phyloP scores from a whole-genome alignment of 1,139 yeast species.

The Sugiyamaella grinbergsii region DNA sequence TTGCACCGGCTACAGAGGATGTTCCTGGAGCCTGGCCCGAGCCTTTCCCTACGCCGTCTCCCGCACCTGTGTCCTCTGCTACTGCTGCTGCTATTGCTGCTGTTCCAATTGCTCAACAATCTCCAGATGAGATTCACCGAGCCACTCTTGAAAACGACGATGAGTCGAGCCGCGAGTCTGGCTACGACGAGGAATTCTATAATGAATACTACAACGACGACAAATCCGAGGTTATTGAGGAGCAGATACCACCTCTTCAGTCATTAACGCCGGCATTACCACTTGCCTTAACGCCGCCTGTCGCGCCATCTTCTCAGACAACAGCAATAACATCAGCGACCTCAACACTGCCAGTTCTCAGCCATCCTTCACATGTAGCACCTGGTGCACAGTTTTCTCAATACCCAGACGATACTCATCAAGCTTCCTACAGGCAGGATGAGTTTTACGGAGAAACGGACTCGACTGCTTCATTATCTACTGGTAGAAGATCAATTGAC shows the following conservation, averaged over 20 bases:
- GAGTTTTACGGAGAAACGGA: slow-evolving; percentile 31
- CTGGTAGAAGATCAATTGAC: slow-evolving; percentile 34
- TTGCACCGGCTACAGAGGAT: not conserved
- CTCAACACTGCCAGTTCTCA: not conserved
- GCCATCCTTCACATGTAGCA: not conserved
- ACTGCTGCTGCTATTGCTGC: not conserved
- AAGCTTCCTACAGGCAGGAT: slow-evolving; percentile 15
- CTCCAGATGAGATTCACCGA: not conserved
- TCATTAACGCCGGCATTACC: not conserved
- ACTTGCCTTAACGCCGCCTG: not conserved
- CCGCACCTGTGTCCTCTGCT: not conserved
- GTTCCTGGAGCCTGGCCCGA: slow-evolving; percentile 10
- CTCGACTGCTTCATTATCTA: slow-evolving; percentile 38
- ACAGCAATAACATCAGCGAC: no score
- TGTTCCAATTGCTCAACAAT: no score
- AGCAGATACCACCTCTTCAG: not conserved
- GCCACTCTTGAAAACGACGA: not conserved
- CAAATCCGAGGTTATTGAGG: not conserved
- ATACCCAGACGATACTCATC: slow-evolving; percentile 8
- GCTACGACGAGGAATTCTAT: slow-evolving; percentile 13
- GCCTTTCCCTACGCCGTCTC: not conserved
- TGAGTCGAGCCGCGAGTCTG: not conserved
- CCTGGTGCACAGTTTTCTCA: not conserved
- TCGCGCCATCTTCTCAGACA: not conserved
- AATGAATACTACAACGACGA: slow-evolving; percentile 13